Evolutionary conservation across 768 basidiomycete species (phyloP).

Genomic region (Leucosporidium yakuticum): DNA sequence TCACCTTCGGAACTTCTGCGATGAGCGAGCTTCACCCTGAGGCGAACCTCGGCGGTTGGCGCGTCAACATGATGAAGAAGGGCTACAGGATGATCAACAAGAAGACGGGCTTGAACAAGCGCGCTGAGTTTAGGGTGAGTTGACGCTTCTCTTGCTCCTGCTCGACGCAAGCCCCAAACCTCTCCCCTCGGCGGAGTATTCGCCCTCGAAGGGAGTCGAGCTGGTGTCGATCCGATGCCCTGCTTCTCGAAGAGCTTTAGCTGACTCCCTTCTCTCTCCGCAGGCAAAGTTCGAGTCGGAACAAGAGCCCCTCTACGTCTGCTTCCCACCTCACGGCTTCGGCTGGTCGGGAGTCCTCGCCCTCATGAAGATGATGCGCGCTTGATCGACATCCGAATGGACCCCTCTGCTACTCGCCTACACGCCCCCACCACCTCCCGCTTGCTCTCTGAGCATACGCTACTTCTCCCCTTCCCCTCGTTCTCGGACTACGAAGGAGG

Average conservation of each 20-base stretch:
- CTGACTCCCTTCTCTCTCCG: neutral
- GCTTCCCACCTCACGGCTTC: slow-evolving; percentile 16
- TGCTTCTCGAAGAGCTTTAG: neutral
- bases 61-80: slow-evolving; percentile 18
- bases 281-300: slow-evolving; percentile 27
- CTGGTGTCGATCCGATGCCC: neutral
- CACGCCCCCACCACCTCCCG: too few relatives aligned
- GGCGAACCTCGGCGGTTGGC: slow-evolving; percentile 21
- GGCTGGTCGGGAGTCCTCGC: slow-evolving; percentile 24
- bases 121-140: slow-evolving; percentile 20
- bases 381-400: too few relatives aligned
- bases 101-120: slow-evolving; percentile 19
- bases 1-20: slow-evolving; percentile 30
- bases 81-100: slow-evolving; percentile 24
- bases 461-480: too few relatives aligned
- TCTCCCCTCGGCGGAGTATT: too few relatives aligned
- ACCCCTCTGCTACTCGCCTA: too few relatives aligned
- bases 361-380: slow-evolving; percentile 23
- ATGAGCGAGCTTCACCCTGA: slow-evolving; percentile 7
- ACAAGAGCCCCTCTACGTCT: slow-evolving; percentile 18
- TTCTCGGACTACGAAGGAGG: too few relatives aligned
- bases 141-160: neutral
- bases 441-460: too few relatives aligned
- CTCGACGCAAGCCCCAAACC: too few relatives aligned
- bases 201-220: too few relatives aligned